Conservation (phyloP, 148 eudicot species). For the Chenopodium formosanum region DNA sequence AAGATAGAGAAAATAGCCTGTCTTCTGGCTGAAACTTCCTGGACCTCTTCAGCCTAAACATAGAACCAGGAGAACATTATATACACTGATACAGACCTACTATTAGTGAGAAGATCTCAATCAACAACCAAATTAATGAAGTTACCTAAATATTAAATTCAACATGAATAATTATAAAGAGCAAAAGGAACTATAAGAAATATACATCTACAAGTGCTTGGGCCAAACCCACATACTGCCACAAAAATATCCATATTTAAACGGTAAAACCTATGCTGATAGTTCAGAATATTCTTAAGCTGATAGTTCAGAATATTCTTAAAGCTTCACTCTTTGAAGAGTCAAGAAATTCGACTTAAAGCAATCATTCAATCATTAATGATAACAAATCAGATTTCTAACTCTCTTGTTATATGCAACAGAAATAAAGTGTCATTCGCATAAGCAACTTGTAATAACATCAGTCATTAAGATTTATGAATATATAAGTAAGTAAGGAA, state of each 20-base stretch:
- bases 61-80: conserved; percentile 9
- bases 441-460: not conserved
- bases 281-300: not conserved
- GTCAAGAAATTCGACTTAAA: not conserved
- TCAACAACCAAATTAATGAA: not conserved
- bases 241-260: not conserved
- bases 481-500: not conserved
- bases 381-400: not conserved
- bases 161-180: not conserved
- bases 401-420: not conserved
- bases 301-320: not conserved
- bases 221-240: not conserved
- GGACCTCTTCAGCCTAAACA: conserved; percentile 80
- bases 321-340: not conserved
- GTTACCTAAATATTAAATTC: not conserved
- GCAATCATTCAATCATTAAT: not conserved
- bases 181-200: not conserved
- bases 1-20: conserved; percentile 88
- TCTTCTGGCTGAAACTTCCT: conserved; percentile 97
- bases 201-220: too few species aligned
- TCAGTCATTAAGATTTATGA: too few species aligned
- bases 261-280: not conserved
- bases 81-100: not conserved
- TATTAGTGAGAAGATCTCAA: too few species aligned
- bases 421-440: not conserved